These are phyloP conservation scores for Puccinia horiana DNA, from an alignment of 1,284 basidiomycete species.

Conservation along the genomic window DNA sequence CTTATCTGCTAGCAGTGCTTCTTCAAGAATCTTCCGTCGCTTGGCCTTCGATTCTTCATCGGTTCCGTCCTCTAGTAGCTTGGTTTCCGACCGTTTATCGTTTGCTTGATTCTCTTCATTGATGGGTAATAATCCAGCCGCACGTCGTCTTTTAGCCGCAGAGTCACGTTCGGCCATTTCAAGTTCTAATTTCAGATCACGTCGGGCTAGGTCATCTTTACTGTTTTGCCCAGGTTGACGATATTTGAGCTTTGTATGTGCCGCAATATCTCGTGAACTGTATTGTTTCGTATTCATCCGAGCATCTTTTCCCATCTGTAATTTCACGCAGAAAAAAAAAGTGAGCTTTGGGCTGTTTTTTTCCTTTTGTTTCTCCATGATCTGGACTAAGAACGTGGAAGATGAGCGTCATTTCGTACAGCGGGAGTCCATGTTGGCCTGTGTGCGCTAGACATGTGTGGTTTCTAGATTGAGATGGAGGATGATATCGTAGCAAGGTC, in stretches of 20 bases:
- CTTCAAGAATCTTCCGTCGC: constrained; percentile 66
- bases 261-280: constrained; percentile 83
- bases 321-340: background rate
- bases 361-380: background rate
- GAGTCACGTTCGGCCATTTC: constrained; percentile 78
- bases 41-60: constrained; percentile 50
- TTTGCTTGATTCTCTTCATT: constrained; percentile 31
- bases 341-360: background rate
- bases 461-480: background rate
- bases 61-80: constrained; percentile 44
- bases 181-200: constrained; percentile 79
- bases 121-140: constrained; percentile 66
- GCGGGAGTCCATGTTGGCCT: constrained; percentile 56
- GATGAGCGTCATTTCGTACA: background rate
- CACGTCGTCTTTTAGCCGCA: constrained; percentile 82
- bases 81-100: constrained; percentile 1
- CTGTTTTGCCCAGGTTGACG: constrained; percentile 61
- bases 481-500: background rate
- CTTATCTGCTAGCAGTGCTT: constrained; percentile 78
- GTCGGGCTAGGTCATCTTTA: constrained; percentile 68
- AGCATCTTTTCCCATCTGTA: constrained; percentile 53
- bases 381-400: background rate
- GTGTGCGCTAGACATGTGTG: constrained; percentile 53
- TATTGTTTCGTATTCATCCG: constrained; percentile 52
- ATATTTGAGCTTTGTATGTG: constrained; percentile 94